Percentiles rank a stretch among this genome's conserved stretches.
phyloP scores from a whole-genome alignment of 2,329 filamentous ascomycete species.

The Blastomyces percursus region DNA sequence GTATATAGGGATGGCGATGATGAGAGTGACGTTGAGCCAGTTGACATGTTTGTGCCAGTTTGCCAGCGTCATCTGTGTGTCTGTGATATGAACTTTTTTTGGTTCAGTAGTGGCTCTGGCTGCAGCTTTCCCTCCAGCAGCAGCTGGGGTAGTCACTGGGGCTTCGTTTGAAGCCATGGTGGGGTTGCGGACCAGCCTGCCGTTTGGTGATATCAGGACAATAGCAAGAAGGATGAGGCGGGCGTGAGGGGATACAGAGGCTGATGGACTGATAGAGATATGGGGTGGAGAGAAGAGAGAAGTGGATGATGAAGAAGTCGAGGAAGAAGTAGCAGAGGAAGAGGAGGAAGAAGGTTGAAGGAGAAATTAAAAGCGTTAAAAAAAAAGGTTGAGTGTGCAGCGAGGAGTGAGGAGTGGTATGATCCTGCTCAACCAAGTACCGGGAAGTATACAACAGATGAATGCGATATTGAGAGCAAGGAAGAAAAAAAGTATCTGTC shows the following conservation, averaged over 20 bases:
- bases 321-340: background rate
- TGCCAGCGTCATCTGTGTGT: constrained; percentile 63
- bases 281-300: background rate
- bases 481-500: background rate
- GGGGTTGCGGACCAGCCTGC: background rate
- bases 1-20: constrained; percentile 62
- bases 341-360: background rate
- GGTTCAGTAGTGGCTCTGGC: constrained; percentile 15
- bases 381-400: background rate
- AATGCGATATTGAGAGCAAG: background rate
- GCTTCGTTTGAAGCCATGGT: constrained; percentile 6
- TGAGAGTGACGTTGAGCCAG: constrained; percentile 80
- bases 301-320: background rate
- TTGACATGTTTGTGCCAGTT: constrained; percentile 93
- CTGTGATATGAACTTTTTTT: constrained; percentile 77
- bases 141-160: constrained; percentile 6
- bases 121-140: background rate
- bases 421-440: background rate
- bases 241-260: background rate
- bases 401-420: background rate
- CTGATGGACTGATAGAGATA: background rate
- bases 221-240: background rate
- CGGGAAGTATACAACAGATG: background rate
- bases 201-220: background rate
- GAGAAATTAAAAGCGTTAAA: background rate